Percentiles rank a stretch among this genome's conserved stretches.
These are phyloP conservation scores for Pseudogymnoascus sp. DNA, from an alignment of 2,329 filamentous ascomycete genomes.

Conservation along the genomic window DNA sequence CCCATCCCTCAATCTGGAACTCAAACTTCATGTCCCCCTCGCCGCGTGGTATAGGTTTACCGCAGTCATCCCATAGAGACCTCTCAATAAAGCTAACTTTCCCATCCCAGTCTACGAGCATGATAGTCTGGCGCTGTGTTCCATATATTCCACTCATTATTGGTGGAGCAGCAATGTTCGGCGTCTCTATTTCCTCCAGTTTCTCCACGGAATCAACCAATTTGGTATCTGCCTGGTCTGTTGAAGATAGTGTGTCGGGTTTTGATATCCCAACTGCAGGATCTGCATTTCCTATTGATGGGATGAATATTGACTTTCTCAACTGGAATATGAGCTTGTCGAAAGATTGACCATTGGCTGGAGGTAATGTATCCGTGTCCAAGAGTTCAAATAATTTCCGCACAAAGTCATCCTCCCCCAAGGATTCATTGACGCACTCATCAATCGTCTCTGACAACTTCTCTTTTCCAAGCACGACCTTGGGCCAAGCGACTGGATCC, in stretches of 20 bases:
- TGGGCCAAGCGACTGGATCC: slow-evolving; percentile 49
- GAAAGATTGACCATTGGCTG: slow-evolving; percentile 31
- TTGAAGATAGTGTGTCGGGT: slow-evolving; percentile 33
- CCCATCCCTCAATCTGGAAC: slow-evolving; percentile 46
- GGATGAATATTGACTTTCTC: slow-evolving; percentile 54
- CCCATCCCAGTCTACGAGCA: slow-evolving; percentile 55
- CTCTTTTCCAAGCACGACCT: slow-evolving; percentile 45
- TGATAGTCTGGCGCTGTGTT: slow-evolving; percentile 55
- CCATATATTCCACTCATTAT: slow-evolving; percentile 55
- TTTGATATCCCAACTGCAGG: slow-evolving; percentile 15
- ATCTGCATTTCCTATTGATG: slow-evolving; percentile 43
- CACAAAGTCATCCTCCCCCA: slow-evolving; percentile 41
- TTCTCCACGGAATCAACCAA: slow-evolving; percentile 28
- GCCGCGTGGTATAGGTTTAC: slow-evolving; percentile 44
- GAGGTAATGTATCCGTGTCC: slow-evolving; percentile 48
- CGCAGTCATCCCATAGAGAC: slow-evolving; percentile 50
- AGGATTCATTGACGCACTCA: slow-evolving; percentile 31
- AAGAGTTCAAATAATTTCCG: slow-evolving; percentile 45
- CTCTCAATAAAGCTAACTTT: slow-evolving; percentile 52
- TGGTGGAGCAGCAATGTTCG: slow-evolving; percentile 30
- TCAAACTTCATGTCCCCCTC: slow-evolving; percentile 47
- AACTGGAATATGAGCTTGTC: slow-evolving; percentile 46
- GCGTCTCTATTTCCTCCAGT: slow-evolving; percentile 25
- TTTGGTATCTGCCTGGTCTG: slow-evolving; percentile 28
- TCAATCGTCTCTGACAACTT: slow-evolving; percentile 31